Conservation (phyloP, 805 yeast genomes). For the Monosporozyma solicola region DNA sequence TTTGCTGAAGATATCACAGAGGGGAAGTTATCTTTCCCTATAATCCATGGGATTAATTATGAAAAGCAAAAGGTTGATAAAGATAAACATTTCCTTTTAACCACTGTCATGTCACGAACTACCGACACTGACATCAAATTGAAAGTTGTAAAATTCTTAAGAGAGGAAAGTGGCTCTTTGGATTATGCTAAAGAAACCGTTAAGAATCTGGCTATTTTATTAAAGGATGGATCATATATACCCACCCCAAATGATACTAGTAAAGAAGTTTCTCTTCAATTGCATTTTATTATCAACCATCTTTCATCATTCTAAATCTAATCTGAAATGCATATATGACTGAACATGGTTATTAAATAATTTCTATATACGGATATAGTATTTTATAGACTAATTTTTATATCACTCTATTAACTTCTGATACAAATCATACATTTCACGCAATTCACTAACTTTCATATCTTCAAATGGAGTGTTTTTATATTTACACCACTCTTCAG, state of each 20-base stretch:
- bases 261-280: slow-evolving; percentile 3
- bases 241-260: slow-evolving; percentile 10
- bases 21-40: slow-evolving; percentile 83
- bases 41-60: slow-evolving; percentile 51
- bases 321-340: not conserved
- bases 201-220: slow-evolving; percentile 12
- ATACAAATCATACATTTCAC: slow-evolving; percentile 25
- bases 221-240: slow-evolving; percentile 15
- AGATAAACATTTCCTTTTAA: slow-evolving; percentile 34
- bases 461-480: slow-evolving; percentile 25
- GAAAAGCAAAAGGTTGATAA: slow-evolving; percentile 12
- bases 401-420: slow-evolving; percentile 11
- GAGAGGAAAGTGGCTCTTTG: slow-evolving; percentile 25
- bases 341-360: not conserved
- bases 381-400: not conserved
- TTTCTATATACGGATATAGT: not conserved
- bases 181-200: slow-evolving; percentile 18
- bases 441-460: slow-evolving; percentile 20
- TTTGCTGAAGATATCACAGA: slow-evolving; percentile 80
- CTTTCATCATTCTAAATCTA: slow-evolving; percentile 4
- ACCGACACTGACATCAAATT: slow-evolving; percentile 40
- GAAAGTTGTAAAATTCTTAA: slow-evolving; percentile 42
- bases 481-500: slow-evolving; percentile 16
- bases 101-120: slow-evolving; percentile 47
- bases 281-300: slow-evolving; percentile 6